Percentiles rank a stretch among this genome's conserved stretches.
Conservation (phyloP, 306 rosid species). For the Castanea sativa region DNA sequence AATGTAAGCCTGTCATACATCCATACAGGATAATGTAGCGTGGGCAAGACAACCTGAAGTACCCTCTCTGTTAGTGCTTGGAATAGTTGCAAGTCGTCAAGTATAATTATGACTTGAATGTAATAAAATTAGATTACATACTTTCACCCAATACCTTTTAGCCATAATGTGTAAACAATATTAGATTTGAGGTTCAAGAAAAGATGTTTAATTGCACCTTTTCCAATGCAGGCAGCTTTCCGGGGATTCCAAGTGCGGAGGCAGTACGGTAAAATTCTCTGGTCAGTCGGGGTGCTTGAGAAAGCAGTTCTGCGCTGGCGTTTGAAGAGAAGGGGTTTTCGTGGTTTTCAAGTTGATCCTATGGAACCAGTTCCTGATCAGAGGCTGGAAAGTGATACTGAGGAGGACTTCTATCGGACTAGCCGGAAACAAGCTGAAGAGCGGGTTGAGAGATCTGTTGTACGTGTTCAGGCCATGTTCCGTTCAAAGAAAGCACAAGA, state of each 20-base stretch:
- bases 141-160: not conserved
- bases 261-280: constrained; percentile 76
- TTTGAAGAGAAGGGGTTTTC: constrained; percentile 79
- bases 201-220: constrained; percentile 22
- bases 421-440: constrained; percentile 86
- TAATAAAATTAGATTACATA: not conserved
- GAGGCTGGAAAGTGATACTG: constrained; percentile 47
- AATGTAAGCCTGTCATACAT: not conserved
- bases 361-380: constrained; percentile 27
- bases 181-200: constrained; percentile 8
- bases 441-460: constrained; percentile 73
- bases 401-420: constrained; percentile 71
- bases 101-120: not conserved
- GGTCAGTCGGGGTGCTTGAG: constrained; percentile 93
- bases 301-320: constrained; percentile 95
- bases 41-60: constrained; percentile 1
- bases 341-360: constrained; percentile 67
- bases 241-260: constrained; percentile 71
- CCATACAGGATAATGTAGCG: not conserved
- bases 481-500: constrained; percentile 88
- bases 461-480: constrained; percentile 85
- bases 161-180: not conserved
- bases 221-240: constrained; percentile 74
- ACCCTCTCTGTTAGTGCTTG: not conserved
- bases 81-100: not conserved